These are phyloP conservation scores for Bondarzewia mesenterica DNA, from an alignment of 1,284 basidiomycete species.

Conservation along the genomic window DNA sequence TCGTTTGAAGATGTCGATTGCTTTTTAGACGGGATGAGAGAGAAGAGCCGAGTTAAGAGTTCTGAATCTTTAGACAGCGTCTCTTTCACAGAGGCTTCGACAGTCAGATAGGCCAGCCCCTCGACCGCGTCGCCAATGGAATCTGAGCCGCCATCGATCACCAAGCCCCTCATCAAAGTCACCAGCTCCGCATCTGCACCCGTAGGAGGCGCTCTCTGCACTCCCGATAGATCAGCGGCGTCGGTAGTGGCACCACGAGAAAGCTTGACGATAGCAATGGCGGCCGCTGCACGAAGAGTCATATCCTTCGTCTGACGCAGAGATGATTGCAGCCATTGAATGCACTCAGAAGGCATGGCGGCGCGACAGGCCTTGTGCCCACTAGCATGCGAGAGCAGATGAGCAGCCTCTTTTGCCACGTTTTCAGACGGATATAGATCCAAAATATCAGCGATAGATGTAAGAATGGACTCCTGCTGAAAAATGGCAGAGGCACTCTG, in stretches of 20 bases:
- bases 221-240: slow-evolving; percentile 26
- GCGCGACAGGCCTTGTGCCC: slow-evolving; percentile 66
- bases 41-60: slow-evolving; percentile 59
- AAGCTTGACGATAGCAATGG: slow-evolving; percentile 74
- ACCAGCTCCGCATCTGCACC: slow-evolving; percentile 41
- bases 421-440: slow-evolving; percentile 49
- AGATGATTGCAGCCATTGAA: slow-evolving; percentile 55
- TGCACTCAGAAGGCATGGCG: slow-evolving; percentile 44
- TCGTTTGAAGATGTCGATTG: slow-evolving; percentile 21
- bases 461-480: slow-evolving; percentile 48
- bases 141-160: slow-evolving; percentile 33
- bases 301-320: slow-evolving; percentile 39
- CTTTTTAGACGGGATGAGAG: slow-evolving; percentile 38
- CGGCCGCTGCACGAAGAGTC: slow-evolving; percentile 51
- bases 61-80: slow-evolving; percentile 42
- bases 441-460: slow-evolving; percentile 53
- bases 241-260: slow-evolving; percentile 49
- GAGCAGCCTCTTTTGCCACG: slow-evolving; percentile 50
- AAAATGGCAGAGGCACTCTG: slow-evolving; percentile 55
- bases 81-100: slow-evolving; percentile 60
- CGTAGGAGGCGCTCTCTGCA: slow-evolving; percentile 21
- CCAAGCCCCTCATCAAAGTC: slow-evolving; percentile 47
- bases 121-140: slow-evolving; percentile 65
- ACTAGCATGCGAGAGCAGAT: slow-evolving; percentile 64
- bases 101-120: slow-evolving; percentile 75